Conservation (phyloP, 768 basidiomycete genomes). For the Chalciporus sphaerocephalus region DNA sequence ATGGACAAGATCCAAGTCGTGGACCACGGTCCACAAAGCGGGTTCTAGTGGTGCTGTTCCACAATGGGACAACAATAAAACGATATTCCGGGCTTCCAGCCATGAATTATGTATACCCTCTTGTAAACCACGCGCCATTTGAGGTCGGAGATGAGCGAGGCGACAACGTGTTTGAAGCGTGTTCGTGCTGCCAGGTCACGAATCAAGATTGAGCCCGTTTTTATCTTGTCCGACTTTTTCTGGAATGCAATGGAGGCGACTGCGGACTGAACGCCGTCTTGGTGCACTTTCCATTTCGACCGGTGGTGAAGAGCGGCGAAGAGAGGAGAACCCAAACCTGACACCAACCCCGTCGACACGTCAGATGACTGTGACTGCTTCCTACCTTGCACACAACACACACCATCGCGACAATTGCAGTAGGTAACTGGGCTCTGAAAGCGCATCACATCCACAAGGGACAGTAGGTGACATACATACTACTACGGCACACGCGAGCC, state of each 20-base stretch:
- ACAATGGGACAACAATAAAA: conserved; percentile 5
- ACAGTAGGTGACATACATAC: neutral
- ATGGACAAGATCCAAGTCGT: conserved; percentile 3
- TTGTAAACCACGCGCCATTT: conserved; percentile 1
- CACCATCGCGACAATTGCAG: neutral
- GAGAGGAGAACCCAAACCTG: neutral
- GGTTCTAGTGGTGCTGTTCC: conserved; percentile 2
- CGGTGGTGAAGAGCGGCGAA: neutral
- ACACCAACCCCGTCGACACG: neutral
- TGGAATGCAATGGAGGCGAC: neutral
- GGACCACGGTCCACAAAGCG: conserved; percentile 2
- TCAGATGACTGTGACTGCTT: too few species aligned
- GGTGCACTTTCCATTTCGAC: neutral
- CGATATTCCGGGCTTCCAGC: too few species aligned
- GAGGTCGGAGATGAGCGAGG: conserved; percentile 25
- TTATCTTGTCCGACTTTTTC: neutral
- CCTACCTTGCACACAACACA: neutral
- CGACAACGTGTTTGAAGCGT: conserved; percentile 21
- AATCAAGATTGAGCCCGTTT: neutral
- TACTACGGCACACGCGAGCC: neutral
- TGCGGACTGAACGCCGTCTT: neutral
- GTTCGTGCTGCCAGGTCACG: conserved; percentile 1
- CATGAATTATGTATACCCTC: conserved; percentile 13
- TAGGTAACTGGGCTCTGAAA: neutral
- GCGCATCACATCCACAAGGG: neutral